Evolutionary conservation across 2,329 filamentous ascomycete genomes (phyloP).

Genomic region (Xylaria sp.): DNA sequence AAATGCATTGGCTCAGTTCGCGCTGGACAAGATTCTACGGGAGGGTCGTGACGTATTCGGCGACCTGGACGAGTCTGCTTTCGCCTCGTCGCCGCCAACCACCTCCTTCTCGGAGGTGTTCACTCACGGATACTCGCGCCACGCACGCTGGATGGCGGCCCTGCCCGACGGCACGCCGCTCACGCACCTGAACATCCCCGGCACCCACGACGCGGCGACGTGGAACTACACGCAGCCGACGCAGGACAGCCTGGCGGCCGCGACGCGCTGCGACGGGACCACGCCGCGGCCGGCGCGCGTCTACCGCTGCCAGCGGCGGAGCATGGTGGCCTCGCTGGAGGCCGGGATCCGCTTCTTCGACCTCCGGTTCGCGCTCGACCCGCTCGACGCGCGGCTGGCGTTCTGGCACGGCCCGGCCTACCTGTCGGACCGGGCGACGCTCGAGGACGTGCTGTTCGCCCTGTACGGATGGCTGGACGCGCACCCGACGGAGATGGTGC

Average conservation of each 20-base stretch:
- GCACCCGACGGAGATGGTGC: constrained; percentile 57
- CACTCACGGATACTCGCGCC: constrained; percentile 1
- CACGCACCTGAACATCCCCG: constrained; percentile 61
- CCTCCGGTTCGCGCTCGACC: constrained; percentile 60
- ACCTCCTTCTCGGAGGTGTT: not conserved
- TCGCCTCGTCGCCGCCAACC: not conserved
- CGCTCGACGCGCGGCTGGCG: constrained; percentile 56
- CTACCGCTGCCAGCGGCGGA: constrained; percentile 56
- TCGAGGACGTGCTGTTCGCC: constrained; percentile 58
- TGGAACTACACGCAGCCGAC: constrained; percentile 61
- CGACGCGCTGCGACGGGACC: constrained; percentile 54
- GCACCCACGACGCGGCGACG: constrained; percentile 61
- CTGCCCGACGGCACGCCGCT: constrained; percentile 56
- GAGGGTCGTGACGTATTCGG: constrained; percentile 58
- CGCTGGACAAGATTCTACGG: constrained; percentile 55
- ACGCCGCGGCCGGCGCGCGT: constrained; percentile 40
- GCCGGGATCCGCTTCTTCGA: constrained; percentile 62
- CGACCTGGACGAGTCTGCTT: constrained; percentile 27
- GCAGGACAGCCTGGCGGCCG: constrained; percentile 52
- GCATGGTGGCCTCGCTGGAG: constrained; percentile 54
- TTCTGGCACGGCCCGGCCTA: constrained; percentile 61
- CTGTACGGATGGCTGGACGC: constrained; percentile 60
- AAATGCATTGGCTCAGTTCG: constrained; percentile 48
- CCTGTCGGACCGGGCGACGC: constrained; percentile 55
- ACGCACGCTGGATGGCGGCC: constrained; percentile 57